Evolutionary conservation across 1,284 basidiomycete species (phyloP).

Genomic region (Rhodofomes roseus): DNA sequence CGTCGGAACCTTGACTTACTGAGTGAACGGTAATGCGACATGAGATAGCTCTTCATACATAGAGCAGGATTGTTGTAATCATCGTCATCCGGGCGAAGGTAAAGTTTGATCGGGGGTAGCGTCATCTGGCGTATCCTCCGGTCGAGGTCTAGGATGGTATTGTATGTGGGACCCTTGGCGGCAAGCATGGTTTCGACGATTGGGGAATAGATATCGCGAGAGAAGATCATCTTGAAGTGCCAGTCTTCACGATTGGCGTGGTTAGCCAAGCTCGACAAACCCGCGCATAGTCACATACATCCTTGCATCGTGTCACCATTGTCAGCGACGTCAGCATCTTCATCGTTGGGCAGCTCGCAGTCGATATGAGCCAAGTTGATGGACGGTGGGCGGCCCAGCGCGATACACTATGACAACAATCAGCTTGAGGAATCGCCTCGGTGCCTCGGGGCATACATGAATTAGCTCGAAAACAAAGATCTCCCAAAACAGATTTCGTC

Average conservation of each 20-base stretch:
- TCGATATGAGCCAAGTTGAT: conserved; percentile 24
- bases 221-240: conserved; percentile 26
- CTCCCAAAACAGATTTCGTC: conserved; percentile 44
- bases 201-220: conserved; percentile 22
- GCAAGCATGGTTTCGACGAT: conserved; percentile 25
- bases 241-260: conserved; percentile 18
- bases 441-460: conserved; percentile 26
- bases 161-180: conserved; percentile 28
- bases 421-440: not conserved
- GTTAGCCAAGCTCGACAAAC: not conserved
- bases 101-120: conserved; percentile 25
- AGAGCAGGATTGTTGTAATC: conserved; percentile 26
- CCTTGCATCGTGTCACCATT: conserved; percentile 23
- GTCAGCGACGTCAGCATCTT: conserved; percentile 20
- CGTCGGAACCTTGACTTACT: conserved; percentile 13
- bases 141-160: conserved; percentile 27
- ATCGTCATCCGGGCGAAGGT: conserved; percentile 27
- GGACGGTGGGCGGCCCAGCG: conserved; percentile 28
- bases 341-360: conserved; percentile 26
- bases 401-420: conserved; percentile 20
- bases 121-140: conserved; percentile 27
- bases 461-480: conserved; percentile 33
- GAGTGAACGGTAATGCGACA: conserved; percentile 30
- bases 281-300: conserved; percentile 17
- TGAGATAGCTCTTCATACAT: conserved; percentile 29